Base-by-base conservation (phyloP, 768 basidiomycete species). In the Lactarius hatsudake region DNA sequence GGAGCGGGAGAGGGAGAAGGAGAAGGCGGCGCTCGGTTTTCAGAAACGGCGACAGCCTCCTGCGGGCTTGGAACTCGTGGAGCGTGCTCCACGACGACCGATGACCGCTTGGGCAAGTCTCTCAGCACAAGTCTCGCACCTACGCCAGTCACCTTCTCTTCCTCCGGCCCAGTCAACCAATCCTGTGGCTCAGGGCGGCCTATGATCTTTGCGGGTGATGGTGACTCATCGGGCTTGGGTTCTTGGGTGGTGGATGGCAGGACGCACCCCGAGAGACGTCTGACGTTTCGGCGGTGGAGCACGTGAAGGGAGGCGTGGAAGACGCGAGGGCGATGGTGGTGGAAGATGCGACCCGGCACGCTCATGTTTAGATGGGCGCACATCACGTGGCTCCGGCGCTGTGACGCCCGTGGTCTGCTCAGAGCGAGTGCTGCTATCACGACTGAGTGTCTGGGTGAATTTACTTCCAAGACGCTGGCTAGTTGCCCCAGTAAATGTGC, bases 91-190 rank as follows among this genome's bases (percentile, higher is more conserved):
- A 89, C 83, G 40, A 90, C 83, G 61, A 84, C 81, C 3, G 89
- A 90, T 42, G 88, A 84, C 15, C 88, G 85, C 76, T 91, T 91
- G 26, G 88, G 88, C 20, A 88, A 89, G 23, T 87, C 84, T 63
- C 90, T 86, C 60, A 91, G 76, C 36, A 88, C 78, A 3, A 87
- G 83, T 26, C 79, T 51, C 23, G 38, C 54, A 9, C 64, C 62
- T 32, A 65, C 53, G 38, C 57, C 64, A 59, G 60, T 28, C 45
- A 30, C 65, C 34, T 71, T 67, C 51, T 81, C 77, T 54, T 83
- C 80, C 64, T 86, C 84, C 62, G 84, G 83, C 10, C 91, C 91
- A 20, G 92, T 91, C 40, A 94, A 77, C 91, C 91, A 91, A 73
- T 93, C 90, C 69, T 78, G 80, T 57, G 76, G 79, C 73, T 74